Evolutionary conservation across 768 basidiomycete species (phyloP).

Genomic region (Naganishia friedmannii): DNA sequence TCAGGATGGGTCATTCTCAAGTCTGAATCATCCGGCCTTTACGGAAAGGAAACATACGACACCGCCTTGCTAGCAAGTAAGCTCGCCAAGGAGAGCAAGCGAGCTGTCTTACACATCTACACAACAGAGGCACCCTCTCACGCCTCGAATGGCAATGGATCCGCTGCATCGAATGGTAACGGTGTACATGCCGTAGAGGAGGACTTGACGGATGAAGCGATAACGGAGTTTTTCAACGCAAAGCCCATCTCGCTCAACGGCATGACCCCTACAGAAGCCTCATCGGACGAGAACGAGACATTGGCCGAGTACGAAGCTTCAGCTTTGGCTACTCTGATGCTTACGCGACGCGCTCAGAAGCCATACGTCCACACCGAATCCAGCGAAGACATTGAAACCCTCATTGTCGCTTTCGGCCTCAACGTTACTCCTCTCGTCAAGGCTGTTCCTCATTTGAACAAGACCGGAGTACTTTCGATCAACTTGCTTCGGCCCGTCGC

Average conservation of each 20-base stretch:
- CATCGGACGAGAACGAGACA: constrained; percentile 33
- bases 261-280: constrained; percentile 28
- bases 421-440: constrained; percentile 60
- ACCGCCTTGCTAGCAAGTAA: constrained; percentile 82
- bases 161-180: constrained; percentile 21
- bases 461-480: constrained; percentile 51
- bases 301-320: constrained; percentile 64
- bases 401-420: constrained; percentile 69
- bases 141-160: constrained; percentile 31
- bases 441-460: constrained; percentile 35
- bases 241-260: constrained; percentile 14
- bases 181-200: constrained; percentile 36
- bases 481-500: constrained; percentile 69
- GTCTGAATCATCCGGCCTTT: constrained; percentile 60
- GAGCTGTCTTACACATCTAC: constrained; percentile 30
- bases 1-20: constrained; percentile 76
- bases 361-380: constrained; percentile 56
- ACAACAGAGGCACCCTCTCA: constrained; percentile 19
- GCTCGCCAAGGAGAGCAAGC: constrained; percentile 60
- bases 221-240: constrained; percentile 34
- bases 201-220: constrained; percentile 43
- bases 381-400: constrained; percentile 56
- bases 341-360: constrained; percentile 63
- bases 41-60: constrained; percentile 75
- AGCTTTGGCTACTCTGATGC: constrained; percentile 63